Base-by-base conservation (phyloP, 306 rosid genomes). In the Spatholobus suberectus region DNA sequence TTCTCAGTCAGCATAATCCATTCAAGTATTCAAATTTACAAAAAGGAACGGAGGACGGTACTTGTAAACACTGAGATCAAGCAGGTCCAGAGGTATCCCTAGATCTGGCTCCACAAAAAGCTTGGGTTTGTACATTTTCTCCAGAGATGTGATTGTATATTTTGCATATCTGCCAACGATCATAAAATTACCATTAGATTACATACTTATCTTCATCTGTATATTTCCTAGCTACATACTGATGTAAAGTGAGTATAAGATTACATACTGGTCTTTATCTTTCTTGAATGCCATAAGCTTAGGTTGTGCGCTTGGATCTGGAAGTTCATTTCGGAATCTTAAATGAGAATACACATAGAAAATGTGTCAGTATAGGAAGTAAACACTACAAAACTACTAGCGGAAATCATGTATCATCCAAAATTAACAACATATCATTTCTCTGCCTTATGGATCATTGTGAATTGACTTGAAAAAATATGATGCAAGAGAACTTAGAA, bases 11-110 rank as follows among this genome's bases (percentile, higher is more conserved):
- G 84, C 37, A 54, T 32, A 85, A 71, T 35, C 43, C 24, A 68
- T 61, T 35, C 57, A 87, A 32, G 74, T 54, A 75, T 41, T 83
- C 35, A 70, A 75, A 70, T 76, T 61, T 54, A 43, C 51, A 57
- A 75, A n/a, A 74, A 82, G 71, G 66, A 70, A 35, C 75, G 34
- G 44, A 66, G 85, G 76, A 86, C 66, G 35, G 81, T 96, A 96
- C 99, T 96, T 96, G 92, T 96, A 96, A 70, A 96, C 94, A 82
- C 98, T 92, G 86, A 96, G 99, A 87, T 96, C 99, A 70, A 96
- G 98, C 84, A 96, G 89, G 90, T 96, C 98, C 59, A 96, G 97
- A 83, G 98, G 98, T 79, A 96, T 96, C 89, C 99, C 99, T 67
- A 96, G 94, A 91, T 96, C 99, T 49, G 98, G 98, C 89, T 96